Base-by-base conservation (phyloP, 2,329 filamentous ascomycete species). In the Cladobotryum protrusum region DNA sequence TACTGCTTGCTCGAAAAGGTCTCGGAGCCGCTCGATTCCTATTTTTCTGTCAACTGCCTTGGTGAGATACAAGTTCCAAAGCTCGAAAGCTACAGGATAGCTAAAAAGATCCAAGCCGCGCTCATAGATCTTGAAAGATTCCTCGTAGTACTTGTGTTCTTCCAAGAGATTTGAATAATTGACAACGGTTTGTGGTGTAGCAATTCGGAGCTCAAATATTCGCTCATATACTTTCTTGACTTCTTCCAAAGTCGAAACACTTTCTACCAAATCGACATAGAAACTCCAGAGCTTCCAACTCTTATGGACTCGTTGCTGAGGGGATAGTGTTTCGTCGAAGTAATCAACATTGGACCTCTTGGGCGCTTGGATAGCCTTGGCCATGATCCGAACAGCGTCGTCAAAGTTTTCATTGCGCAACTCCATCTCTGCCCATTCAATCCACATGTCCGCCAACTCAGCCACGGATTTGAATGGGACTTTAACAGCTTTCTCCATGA, bases 221-320 rank as follows among this genome's bases (percentile, higher is more conserved):
- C 93, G 81, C 67, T 99, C 93, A 68, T 99, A 99, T 2, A 97
- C 85, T 66, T 89, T 92, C 66, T 83, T 88, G 0, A 92, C 96
- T 69, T 97, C 92, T 18, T 96, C 90, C 14, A 99, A 71, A 0
- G 87, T 89, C 54, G 87, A 86, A 32, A 96, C 91, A 66, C 90
- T 96, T 67, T 99, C 93, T 3, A 99, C 91, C 1, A 99, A 80
- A 66, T 99, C 93, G 37, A 99, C 91, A 61, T 99, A 99, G 74
- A 99, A 99, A 69, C 90, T 96, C 93, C 93, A 99, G 11, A 99
- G 72, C 67, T 97, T 99, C 93, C 93, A 99, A 65, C 89, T 96
- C 76, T 99, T 99, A 73, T 99, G 93, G 3, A 99, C 88, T 55
- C 95, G 82, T 72, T 97, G 93, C 66, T 99, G 93, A 4, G 93